Conservation (phyloP, 495 filamentous ascomycete species). For the Penicillium bovifimosum region DNA sequence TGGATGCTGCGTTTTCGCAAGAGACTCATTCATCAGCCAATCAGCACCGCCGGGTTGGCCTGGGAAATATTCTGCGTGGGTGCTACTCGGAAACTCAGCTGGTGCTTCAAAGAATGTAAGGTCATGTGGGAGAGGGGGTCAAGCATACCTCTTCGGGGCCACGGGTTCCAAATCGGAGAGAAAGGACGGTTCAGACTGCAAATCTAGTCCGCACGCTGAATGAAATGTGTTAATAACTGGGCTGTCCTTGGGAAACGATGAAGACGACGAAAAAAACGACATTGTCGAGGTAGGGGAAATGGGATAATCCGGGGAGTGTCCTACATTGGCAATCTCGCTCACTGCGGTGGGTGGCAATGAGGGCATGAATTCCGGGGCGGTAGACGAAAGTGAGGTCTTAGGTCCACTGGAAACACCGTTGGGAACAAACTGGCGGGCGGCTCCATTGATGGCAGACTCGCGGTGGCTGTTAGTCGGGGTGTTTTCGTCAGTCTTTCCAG, state of each 20-base stretch:
- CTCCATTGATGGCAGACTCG: conserved; percentile 29
- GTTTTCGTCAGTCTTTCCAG: conserved; percentile 26
- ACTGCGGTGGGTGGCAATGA: conserved; percentile 32
- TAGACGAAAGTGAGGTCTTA: conserved; percentile 62
- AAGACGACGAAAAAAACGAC: background rate
- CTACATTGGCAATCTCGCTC: conserved; percentile 41
- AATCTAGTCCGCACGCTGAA: conserved; percentile 33
- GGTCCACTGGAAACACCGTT: conserved; percentile 35
- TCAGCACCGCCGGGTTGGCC: background rate
- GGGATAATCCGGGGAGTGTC: conserved; percentile 32
- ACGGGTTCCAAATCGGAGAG: conserved; percentile 3
- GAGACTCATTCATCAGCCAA: background rate
- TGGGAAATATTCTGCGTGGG: background rate
- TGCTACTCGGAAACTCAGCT: background rate
- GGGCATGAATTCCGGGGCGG: conserved; percentile 73
- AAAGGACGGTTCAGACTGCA: conserved; percentile 1
- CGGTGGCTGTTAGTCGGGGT: conserved; percentile 20
- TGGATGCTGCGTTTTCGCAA: background rate
- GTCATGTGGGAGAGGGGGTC: background rate
- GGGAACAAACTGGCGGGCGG: conserved; percentile 27
- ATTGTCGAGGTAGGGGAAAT: background rate
- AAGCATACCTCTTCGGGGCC: conserved; percentile 14
- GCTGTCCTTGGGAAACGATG: conserved; percentile 44
- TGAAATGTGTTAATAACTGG: conserved; percentile 47
- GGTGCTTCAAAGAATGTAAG: background rate